Evolutionary conservation across 108 stramenopile genomes (phyloP), one percentile per base, ranked within the genome.

Genomic region (Skeletonema marinoi): DNA sequence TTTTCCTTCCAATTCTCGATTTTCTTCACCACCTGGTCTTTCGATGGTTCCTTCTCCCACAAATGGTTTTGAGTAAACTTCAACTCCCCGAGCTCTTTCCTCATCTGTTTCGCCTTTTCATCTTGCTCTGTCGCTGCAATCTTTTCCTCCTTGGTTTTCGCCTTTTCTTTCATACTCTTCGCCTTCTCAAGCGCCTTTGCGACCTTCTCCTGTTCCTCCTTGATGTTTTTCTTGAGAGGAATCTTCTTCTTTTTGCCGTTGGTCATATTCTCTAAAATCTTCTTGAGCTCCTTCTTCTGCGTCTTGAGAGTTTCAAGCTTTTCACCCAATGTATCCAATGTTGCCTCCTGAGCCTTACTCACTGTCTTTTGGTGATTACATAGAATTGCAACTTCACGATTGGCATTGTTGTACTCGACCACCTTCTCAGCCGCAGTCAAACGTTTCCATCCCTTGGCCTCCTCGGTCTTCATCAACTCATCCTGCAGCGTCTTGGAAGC

Each of bases 301-400:
- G 88, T 88, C 75, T 91, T 94, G 70, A 98, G 82, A n/a, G 85
- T 86, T 32, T 86, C 90, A 31, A 99, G 78, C 56, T 90, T 92
- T 13, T 46, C 85, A 14, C 89, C 91, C 39, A 94, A 76, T 51
- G 68, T 90, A 66, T 95, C 97, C 10, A 98, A 73, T 46, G 87
- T 84, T 1, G 90, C 91, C 78, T 97, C 97, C 60, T 96, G 93
- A 7, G 95, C 93, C 79, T 99, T 99, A 79, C 95, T 97, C 51
- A 98, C 98, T 50, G 98, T 96, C 66, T 90, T 88, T 77, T 99
- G 99, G 80, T 99, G 99, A 81, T 99, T 99, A 85, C 99, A 99
- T 33, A 99, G 87, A 65, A 99, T 99, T 17, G 99, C 98, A 50
- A 99, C 99, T 86, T 96, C 88, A 4, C 98, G 91, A 88, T 99